Conservation (phyloP, 2,329 filamentous ascomycete genomes). For the Ceratocystis ficicola region DNA sequence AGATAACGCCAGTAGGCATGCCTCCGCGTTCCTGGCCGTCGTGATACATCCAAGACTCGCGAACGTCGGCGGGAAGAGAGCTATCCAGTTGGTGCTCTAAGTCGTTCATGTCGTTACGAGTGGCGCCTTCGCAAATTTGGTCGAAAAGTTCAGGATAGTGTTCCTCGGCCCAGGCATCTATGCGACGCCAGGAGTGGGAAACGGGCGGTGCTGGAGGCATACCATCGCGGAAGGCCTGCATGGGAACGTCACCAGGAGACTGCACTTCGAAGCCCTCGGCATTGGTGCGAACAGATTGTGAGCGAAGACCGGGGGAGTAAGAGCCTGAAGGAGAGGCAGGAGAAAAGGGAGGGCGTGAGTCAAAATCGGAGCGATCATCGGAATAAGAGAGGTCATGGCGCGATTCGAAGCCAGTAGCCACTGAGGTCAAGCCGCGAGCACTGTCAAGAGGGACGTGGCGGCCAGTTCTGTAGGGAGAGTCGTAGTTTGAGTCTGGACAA, state of each 20-base stretch:
- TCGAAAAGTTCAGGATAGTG: conserved; percentile 92
- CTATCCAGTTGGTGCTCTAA: conserved; percentile 92
- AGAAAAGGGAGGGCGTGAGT: conserved; percentile 30
- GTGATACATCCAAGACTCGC: conserved; percentile 80
- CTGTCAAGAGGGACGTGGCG: conserved; percentile 81
- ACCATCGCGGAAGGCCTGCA: conserved; percentile 92
- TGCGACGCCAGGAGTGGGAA: conserved; percentile 81
- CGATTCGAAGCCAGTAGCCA: conserved; percentile 82
- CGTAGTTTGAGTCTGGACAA: conserved; percentile 67
- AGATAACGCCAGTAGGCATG: conserved; percentile 80
- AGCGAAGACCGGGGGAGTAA: conserved; percentile 84
- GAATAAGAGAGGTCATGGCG: conserved; percentile 69
- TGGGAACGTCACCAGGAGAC: conserved; percentile 73
- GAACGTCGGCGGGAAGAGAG: conserved; percentile 81
- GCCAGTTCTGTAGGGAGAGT: conserved; percentile 85
- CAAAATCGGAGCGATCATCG: conserved; percentile 36
- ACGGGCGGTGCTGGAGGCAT: conserved; percentile 81
- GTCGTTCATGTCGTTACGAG: conserved; percentile 90
- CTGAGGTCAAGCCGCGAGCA: conserved; percentile 70
- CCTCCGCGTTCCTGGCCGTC: conserved; percentile 97
- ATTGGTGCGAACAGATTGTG: conserved; percentile 54
- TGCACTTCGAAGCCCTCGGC: conserved; percentile 58
- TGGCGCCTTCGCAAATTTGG: conserved; percentile 84
- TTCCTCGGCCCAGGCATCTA: conserved; percentile 86
- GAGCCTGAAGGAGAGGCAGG: conserved; percentile 40